These are phyloP conservation scores for Tuber indicum DNA, from an alignment of 495 filamentous ascomycete genomes.

Conservation along the genomic window DNA sequence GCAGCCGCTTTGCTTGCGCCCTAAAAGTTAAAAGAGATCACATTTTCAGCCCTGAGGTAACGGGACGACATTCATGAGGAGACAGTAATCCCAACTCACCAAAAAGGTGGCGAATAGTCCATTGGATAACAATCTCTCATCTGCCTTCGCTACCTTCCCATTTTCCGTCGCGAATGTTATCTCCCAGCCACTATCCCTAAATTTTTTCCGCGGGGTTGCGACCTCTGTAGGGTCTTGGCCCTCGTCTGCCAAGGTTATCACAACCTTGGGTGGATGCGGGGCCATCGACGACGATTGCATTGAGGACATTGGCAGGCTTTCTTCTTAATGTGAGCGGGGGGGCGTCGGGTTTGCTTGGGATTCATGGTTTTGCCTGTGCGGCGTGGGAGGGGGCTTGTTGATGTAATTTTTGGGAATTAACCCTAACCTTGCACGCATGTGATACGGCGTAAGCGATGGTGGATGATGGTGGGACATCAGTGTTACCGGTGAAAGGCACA, in stretches of 20 bases:
- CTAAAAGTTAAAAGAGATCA: not conserved
- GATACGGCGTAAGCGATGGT: not conserved
- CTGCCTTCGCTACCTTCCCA: conserved; percentile 20
- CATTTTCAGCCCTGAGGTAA: conserved; percentile 1
- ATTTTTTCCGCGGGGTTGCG: conserved; percentile 17
- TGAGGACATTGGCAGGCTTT: not conserved
- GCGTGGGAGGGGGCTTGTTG: not conserved
- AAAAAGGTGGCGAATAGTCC: conserved; percentile 21
- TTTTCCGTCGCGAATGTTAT: conserved; percentile 30
- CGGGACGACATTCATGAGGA: no score
- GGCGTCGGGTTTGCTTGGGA: not conserved
- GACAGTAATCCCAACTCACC: conserved; percentile 1
- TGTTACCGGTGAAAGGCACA: not conserved
- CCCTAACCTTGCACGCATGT: not conserved
- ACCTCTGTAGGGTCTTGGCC: conserved; percentile 35
- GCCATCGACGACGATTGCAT: not conserved
- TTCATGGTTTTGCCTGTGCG: not conserved
- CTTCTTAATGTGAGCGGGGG: not conserved
- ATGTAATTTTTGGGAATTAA: not conserved
- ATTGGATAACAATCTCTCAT: conserved; percentile 16
- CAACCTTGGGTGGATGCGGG: conserved; percentile 12
- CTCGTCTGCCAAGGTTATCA: conserved; percentile 26
- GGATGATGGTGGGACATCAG: not conserved
- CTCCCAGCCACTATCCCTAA: conserved; percentile 26
- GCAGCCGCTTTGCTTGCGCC: conserved; percentile 14